These are phyloP conservation scores for Euphorbia tirucalli DNA, from an alignment of 345 rosid species.

Conservation along the genomic window DNA sequence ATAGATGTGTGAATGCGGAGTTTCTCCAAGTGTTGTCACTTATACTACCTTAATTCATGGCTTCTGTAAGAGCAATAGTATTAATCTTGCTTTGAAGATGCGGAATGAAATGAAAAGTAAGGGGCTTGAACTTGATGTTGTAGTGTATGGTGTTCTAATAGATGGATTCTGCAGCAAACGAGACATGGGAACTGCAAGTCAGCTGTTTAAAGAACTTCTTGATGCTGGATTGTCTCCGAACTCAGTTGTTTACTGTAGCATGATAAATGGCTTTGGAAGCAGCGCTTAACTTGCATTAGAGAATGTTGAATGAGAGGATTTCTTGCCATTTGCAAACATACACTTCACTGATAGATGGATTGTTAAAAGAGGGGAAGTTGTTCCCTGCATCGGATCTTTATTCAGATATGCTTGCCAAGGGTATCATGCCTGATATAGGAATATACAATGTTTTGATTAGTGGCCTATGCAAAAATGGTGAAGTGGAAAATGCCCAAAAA, in stretches of 20 bases:
- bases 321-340: conserved; percentile 53
- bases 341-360: conserved; percentile 69
- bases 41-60: conserved; percentile 68
- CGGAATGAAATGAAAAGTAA: conserved; percentile 50
- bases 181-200: conserved; percentile 54
- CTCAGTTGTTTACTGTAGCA: conserved; percentile 45
- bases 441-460: conserved; percentile 50
- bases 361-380: conserved; percentile 58
- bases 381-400: conserved; percentile 56
- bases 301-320: conserved; percentile 59
- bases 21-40: conserved; percentile 59
- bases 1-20: conserved; percentile 56
- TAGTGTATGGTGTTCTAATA: conserved; percentile 55
- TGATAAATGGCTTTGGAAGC: conserved; percentile 75
- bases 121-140: conserved; percentile 50
- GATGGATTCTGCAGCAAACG: conserved; percentile 53
- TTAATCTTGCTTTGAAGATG: conserved; percentile 52
- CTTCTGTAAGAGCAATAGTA: conserved; percentile 44
- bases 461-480: conserved; percentile 58
- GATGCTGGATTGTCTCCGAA: conserved; percentile 64
- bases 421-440: conserved; percentile 53
- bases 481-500: conserved; percentile 53
- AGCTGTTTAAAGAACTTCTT: conserved; percentile 56
- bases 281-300: conserved; percentile 52
- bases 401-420: conserved; percentile 58